phyloP scores from a whole-genome alignment of 176 grass and related monocot genomes.

The Carex pumila region DNA sequence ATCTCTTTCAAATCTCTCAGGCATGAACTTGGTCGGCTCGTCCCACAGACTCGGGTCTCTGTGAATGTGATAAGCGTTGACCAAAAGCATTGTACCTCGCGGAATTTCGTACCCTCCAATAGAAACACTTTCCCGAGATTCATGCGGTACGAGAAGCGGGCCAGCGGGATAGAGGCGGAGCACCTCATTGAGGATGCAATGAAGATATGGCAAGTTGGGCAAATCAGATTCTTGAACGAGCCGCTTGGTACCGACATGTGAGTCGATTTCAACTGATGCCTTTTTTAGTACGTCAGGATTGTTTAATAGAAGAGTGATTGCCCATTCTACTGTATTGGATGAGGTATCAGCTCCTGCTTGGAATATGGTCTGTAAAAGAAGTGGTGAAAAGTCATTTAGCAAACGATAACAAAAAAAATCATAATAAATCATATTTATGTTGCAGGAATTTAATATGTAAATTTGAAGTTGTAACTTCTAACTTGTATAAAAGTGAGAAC shows the following conservation, averaged over 20 bases:
- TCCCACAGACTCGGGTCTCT: not conserved
- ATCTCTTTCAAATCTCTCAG: not conserved
- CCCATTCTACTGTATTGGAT: conserved; percentile 12
- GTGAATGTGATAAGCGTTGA: conserved; percentile 3
- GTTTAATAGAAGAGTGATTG: not conserved
- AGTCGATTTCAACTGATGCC: not conserved
- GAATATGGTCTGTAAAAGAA: not conserved
- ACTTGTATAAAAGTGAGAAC: no score
- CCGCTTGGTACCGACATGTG: not conserved
- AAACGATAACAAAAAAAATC: no score
- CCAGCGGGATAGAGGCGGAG: not conserved
- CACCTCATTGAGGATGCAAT: not conserved
- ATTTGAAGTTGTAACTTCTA: no score
- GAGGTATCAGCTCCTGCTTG: conserved; percentile 19
- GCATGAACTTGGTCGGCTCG: conserved; percentile 2
- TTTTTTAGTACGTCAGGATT: not conserved
- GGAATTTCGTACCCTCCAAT: not conserved
- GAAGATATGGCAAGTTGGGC: not conserved
- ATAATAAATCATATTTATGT: no score
- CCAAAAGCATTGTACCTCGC: not conserved
- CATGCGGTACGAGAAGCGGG: not conserved
- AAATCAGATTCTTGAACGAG: not conserved
- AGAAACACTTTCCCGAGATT: not conserved
- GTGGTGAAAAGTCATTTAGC: no score
- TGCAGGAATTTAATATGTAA: no score